These are phyloP conservation scores for Kodamaea restingae DNA, from an alignment of 805 yeast genomes.

Conservation along the genomic window DNA sequence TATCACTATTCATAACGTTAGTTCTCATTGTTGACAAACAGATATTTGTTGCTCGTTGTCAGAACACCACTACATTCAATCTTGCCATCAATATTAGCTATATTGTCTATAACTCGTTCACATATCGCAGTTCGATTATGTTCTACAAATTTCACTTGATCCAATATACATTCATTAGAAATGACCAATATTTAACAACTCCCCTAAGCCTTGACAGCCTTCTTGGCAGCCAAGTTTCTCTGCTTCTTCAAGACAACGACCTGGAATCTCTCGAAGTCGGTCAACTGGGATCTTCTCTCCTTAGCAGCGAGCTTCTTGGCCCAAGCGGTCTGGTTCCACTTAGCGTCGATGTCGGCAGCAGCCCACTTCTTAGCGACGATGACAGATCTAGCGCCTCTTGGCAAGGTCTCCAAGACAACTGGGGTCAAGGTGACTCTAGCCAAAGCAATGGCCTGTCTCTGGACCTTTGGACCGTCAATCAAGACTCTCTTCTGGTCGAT, in stretches of 20 bases:
- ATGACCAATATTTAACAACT: constrained; percentile 2
- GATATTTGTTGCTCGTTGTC: too few relatives aligned
- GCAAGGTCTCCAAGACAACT: constrained; percentile 74
- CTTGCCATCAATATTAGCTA: too few relatives aligned
- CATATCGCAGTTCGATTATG: too few relatives aligned
- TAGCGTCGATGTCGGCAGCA: constrained; percentile 79
- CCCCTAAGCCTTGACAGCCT: constrained; percentile 86
- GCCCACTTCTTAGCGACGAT: constrained; percentile 89
- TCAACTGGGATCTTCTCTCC: constrained; percentile 85
- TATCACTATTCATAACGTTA: too few relatives aligned
- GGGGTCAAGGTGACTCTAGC: constrained; percentile 91
- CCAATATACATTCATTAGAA: constrained; percentile 3
- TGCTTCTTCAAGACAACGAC: constrained; percentile 96
- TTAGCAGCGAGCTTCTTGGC: constrained; percentile 97
- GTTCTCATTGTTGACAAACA: too few relatives aligned
- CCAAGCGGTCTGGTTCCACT: constrained; percentile 94
- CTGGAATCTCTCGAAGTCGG: constrained; percentile 99
- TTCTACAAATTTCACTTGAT: neutral
- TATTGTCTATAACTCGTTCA: too few relatives aligned
- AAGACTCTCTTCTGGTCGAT: constrained; percentile 98
- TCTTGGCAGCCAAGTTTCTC: constrained; percentile 82
- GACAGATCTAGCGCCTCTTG: constrained; percentile 92
- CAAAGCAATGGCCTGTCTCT: constrained; percentile 88
- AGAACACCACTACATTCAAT: too few relatives aligned
- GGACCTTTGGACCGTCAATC: constrained; percentile 94